Base-by-base conservation (phyloP, 495 filamentous ascomycete genomes). In the Talaromyces borbonicus region DNA sequence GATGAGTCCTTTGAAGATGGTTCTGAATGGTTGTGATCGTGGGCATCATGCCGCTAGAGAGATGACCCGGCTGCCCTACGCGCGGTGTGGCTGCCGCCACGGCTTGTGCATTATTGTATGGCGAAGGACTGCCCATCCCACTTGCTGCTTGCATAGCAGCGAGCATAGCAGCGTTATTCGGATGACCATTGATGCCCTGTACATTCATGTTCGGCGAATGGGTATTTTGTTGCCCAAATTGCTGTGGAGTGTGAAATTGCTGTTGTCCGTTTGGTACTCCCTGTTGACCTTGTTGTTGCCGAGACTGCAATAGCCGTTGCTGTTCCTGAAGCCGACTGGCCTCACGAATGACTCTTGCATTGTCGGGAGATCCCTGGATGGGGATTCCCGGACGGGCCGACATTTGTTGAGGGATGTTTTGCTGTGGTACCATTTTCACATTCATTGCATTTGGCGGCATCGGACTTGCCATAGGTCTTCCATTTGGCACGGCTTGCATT, bases 381-480 rank as follows among this genome's bases (percentile, higher is more conserved):
- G 78, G 73, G 53, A 84, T 66, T 11, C 80, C 61, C 73, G 79
- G 52, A 65, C 80, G 58, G 68, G 77, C 53, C 74, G 71, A 45
- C 60, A 71, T 56, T 66, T 70, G 59, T 37, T 72, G 65, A 38
- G 83, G 80, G 70, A 93, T 86, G 25, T 80, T 80, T 32, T 81
- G 68, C 52, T 81, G 85, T 36, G 83, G 80, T 49, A 89, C 71
- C 54, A 79, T 77, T 53, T 83, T 80, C 69, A 83, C 77, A 20
- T 72, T 72, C 60, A 84, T 75, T 7, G 65, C 51, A 45, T 73
- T 64, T 48, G 72, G 44, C 52, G 75, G 52, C 65, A 83, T 51
- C 65, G 75, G 57, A 45, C 71, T 65, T 49, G 66, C 73, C 8
- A 26, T 62, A 24, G 63, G 55, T 50, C 65, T 52, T 31, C 65